Conservation (phyloP, 495 filamentous ascomycete genomes). For the Lindgomyces ingoldianus region DNA sequence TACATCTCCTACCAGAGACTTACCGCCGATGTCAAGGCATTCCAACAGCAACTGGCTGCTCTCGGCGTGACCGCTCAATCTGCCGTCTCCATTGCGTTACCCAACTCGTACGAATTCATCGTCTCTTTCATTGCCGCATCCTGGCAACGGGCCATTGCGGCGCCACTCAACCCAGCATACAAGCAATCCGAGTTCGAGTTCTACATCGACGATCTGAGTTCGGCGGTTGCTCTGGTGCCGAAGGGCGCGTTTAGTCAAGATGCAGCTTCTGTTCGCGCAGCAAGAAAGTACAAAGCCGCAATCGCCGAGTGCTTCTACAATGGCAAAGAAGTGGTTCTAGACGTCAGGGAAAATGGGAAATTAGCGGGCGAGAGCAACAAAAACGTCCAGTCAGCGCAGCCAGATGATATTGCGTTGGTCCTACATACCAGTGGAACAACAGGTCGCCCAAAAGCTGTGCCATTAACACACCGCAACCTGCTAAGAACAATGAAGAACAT, state of each 20-base stretch:
- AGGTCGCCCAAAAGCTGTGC: slow-evolving; percentile 78
- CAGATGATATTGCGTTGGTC: slow-evolving; percentile 59
- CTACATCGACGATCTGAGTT: slow-evolving; percentile 81
- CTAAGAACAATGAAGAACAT: slow-evolving; percentile 78
- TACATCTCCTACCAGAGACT: slow-evolving; percentile 66
- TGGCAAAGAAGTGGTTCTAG: slow-evolving; percentile 64
- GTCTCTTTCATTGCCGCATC: slow-evolving; percentile 76
- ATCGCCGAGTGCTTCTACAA: slow-evolving; percentile 83
- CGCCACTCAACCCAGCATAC: slow-evolving; percentile 79
- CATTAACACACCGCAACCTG: slow-evolving; percentile 76
- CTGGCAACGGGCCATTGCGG: slow-evolving; percentile 76
- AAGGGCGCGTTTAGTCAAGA: slow-evolving; percentile 62
- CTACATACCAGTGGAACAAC: slow-evolving; percentile 80
- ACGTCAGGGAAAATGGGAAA: slow-evolving; percentile 71
- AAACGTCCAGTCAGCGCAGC: slow-evolving; percentile 56
- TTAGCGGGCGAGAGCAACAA: slow-evolving; percentile 55
- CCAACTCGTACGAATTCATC: slow-evolving; percentile 81
- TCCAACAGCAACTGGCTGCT: slow-evolving; percentile 71
- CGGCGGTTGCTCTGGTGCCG: slow-evolving; percentile 71
- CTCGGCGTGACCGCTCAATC: slow-evolving; percentile 64
- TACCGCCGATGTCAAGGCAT: slow-evolving; percentile 58
- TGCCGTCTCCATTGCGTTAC: slow-evolving; percentile 73
- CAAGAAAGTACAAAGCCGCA: slow-evolving; percentile 70
- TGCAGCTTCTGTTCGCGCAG: slow-evolving; percentile 70
- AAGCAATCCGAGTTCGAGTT: slow-evolving; percentile 84